Conservation (phyloP, 2,329 filamentous ascomycete genomes). For the Zasmidium angulare region DNA sequence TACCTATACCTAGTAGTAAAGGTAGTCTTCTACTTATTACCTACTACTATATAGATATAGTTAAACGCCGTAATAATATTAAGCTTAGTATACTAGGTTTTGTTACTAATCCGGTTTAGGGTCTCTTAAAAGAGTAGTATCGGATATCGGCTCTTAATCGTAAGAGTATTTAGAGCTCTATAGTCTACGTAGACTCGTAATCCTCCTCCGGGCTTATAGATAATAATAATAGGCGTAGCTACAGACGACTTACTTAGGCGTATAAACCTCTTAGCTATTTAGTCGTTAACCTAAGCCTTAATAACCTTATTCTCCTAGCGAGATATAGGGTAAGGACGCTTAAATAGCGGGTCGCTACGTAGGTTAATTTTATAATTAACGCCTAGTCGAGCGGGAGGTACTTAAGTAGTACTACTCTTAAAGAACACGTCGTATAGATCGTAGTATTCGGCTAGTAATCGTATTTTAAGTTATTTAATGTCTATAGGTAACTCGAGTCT, state of each 20-base stretch:
- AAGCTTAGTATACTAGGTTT: no score
- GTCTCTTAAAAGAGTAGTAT: no score
- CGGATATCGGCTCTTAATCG: neutral
- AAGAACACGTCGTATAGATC: neutral
- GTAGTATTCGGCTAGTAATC: neutral
- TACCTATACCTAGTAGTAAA: conserved; percentile 3
- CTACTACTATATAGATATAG: neutral
- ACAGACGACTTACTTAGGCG: neutral
- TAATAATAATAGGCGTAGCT: neutral
- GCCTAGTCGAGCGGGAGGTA: neutral
- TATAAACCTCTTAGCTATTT: neutral
- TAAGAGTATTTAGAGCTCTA: neutral
- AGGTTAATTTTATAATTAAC: conserved; percentile 5
- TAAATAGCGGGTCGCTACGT: neutral
- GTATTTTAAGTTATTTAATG: neutral
- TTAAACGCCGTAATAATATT: conserved; percentile 3
- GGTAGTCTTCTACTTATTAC: conserved; percentile 2
- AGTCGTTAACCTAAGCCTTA: neutral
- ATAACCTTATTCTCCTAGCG: no score
- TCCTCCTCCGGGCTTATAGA: neutral
- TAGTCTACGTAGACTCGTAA: neutral
- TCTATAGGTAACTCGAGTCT: no score
- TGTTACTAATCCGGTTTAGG: no score
- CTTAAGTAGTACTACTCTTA: neutral
- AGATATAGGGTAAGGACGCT: neutral